Base-by-base conservation (phyloP, 257 asterid species). In the Solanum habrochaites region DNA sequence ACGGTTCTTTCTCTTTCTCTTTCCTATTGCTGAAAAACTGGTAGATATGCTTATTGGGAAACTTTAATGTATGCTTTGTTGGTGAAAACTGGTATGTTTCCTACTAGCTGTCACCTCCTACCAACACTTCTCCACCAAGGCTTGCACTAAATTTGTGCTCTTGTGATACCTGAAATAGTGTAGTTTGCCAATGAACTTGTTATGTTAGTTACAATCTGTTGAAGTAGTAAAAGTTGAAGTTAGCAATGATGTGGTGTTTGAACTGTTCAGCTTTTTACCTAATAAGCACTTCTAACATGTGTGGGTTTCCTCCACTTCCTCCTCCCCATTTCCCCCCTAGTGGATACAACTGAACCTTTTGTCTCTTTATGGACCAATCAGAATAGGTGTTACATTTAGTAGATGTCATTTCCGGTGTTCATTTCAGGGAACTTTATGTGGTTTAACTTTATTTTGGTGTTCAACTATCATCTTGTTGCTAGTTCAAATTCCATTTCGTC, bases 1-100 rank as follows among this genome's bases (percentile, higher is more conserved):
- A 85, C 93, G 99, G 89, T 92, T 64, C 58, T 92, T 69, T 89
- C 97, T 85, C 91, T 96, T n/a, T n/a, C n/a, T n/a, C n/a, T n/a
- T n/a, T 83, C 94, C 94, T n/a, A 39, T 90, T 27, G 88, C 87
- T 88, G 94, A 96, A 20, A 31, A 31, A 31, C 32, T 31, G 32
- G 32, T 32, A 32, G 2, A 3, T 31, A 2, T 31, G 31, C 31
- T 31, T 31, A 2, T 31, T 31, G 31, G 3, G 2, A 31, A 31
- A 31, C 31, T 31, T 2, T 2, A 2, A 31, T 32, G 35, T 32
- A 32, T 32, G 35, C 35, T 32, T 32, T 4, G 35, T 32, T 32
- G 35, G 35, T 32, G 35, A 32, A 32, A 32, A 32, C 35, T 32
- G 35, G 35, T 32, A 32, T 32, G 35, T 32, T 4, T 3, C 35